Conservation (phyloP, 352 stramenopile species). For the Plasmopara muralis region DNA sequence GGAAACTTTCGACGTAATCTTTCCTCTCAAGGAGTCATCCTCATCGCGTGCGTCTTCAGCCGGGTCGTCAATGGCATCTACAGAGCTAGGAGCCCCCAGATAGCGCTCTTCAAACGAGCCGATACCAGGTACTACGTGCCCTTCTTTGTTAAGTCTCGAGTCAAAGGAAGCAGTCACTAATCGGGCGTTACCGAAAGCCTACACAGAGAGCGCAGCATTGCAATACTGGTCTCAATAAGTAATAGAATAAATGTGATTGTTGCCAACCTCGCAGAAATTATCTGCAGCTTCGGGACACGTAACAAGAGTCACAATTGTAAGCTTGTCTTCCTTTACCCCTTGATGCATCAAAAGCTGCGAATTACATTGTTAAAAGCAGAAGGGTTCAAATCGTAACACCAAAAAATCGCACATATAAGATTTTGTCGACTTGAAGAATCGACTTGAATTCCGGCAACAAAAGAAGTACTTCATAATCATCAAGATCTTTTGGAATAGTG, state of each 20-base stretch:
- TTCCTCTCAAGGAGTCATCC: constrained; percentile 34
- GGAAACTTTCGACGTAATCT: constrained; percentile 32
- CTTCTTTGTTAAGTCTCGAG: constrained; percentile 40
- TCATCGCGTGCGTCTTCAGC: constrained; percentile 14
- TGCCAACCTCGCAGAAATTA: constrained; percentile 63
- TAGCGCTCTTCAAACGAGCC: constrained; percentile 76
- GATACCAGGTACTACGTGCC: constrained; percentile 65
- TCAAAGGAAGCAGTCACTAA: constrained; percentile 80
- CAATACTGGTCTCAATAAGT: neutral
- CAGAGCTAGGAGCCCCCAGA: constrained; percentile 25
- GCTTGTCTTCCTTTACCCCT: constrained; percentile 67
- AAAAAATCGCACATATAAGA: constrained; percentile 46
- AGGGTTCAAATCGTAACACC: too few relatives aligned
- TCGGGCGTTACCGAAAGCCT: constrained; percentile 64
- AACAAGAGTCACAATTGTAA: constrained; percentile 74
- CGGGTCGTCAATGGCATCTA: constrained; percentile 31
- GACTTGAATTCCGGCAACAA: constrained; percentile 59
- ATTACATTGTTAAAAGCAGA: constrained; percentile 1
- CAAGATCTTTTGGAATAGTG: constrained; percentile 52
- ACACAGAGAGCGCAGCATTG: neutral
- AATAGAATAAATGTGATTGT: neutral
- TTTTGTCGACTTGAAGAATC: constrained; percentile 60
- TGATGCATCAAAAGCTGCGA: constrained; percentile 59
- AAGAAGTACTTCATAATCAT: constrained; percentile 60
- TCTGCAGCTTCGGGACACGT: constrained; percentile 76